Percentiles rank a stretch among this genome's conserved stretches.
Conservation (phyloP, 805 yeast species). For the Millerago galiae region DNA sequence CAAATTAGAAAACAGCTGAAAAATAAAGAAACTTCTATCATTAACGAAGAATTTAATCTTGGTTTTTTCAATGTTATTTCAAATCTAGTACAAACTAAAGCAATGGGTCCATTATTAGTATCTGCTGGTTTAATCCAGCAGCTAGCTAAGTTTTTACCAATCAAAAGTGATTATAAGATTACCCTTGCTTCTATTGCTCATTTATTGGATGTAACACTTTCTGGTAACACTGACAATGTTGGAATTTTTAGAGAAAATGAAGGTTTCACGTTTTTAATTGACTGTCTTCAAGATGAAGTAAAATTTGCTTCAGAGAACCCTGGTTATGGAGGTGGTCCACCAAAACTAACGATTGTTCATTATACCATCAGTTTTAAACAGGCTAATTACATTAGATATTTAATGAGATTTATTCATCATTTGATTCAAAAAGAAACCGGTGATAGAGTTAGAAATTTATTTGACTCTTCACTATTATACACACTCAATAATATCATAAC, state of each 20-base stretch:
- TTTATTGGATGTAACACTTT: slow-evolving; percentile 33
- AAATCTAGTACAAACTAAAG: slow-evolving; percentile 49
- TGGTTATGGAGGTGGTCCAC: slow-evolving; percentile 51
- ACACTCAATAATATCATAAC: slow-evolving; percentile 53
- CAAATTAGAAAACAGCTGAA: slow-evolving; percentile 47
- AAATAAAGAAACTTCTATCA: slow-evolving; percentile 29
- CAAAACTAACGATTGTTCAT: slow-evolving; percentile 41
- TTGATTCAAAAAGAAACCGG: slow-evolving; percentile 71
- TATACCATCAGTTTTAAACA: slow-evolving; percentile 55
- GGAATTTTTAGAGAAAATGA: slow-evolving; percentile 56
- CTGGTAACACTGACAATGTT: slow-evolving; percentile 40
- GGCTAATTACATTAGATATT: slow-evolving; percentile 48
- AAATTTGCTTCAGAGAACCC: slow-evolving; percentile 57
- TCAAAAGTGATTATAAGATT: slow-evolving; percentile 45
- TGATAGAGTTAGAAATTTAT: slow-evolving; percentile 76
- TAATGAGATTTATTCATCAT: slow-evolving; percentile 57
- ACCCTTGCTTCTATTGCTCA: slow-evolving; percentile 60
- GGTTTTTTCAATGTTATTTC: slow-evolving; percentile 57
- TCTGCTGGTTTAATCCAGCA: slow-evolving; percentile 73
- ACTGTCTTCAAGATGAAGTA: slow-evolving; percentile 57
- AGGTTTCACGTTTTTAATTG: slow-evolving; percentile 62
- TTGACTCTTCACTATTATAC: slow-evolving; percentile 73
- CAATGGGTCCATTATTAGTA: slow-evolving; percentile 50
- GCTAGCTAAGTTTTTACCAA: slow-evolving; percentile 52
- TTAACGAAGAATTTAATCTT: slow-evolving; percentile 42